phyloP scores from a whole-genome alignment of 2,329 filamentous ascomycete species.

The Huntiella abstrusa region DNA sequence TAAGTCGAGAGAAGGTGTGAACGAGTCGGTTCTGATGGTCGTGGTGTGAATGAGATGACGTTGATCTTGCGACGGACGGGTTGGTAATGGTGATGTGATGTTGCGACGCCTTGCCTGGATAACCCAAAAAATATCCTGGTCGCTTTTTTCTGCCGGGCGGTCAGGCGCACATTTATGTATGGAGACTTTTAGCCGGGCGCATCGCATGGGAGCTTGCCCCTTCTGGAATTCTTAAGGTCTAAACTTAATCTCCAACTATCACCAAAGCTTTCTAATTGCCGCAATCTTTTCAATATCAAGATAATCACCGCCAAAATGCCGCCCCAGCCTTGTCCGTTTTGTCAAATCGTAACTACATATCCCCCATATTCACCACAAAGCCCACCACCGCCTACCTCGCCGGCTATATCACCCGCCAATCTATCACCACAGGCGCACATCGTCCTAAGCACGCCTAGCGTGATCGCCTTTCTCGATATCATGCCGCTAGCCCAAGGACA shows the following conservation, averaged over 20 bases:
- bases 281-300: too few relatives aligned
- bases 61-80: not conserved
- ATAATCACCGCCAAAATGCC: not conserved
- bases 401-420: slow-evolving; percentile 16
- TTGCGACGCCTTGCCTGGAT: not conserved
- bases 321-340: slow-evolving; percentile 36
- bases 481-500: slow-evolving; percentile 72
- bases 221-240: too few relatives aligned
- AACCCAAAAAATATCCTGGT: not conserved
- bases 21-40: not conserved
- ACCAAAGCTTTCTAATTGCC: too few relatives aligned
- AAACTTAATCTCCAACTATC: too few relatives aligned
- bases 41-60: not conserved
- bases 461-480: slow-evolving; percentile 85
- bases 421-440: slow-evolving; percentile 35
- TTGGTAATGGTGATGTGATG: not conserved
- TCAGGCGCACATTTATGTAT: not conserved
- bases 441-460: slow-evolving; percentile 56
- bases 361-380: slow-evolving; percentile 25
- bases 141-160: not conserved
- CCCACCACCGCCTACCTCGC: slow-evolving; percentile 22
- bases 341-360: slow-evolving; percentile 35
- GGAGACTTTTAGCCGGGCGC: too few relatives aligned
- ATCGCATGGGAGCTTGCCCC: too few relatives aligned
- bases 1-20: not conserved